These are phyloP conservation scores for Cercospora sp. DNA, from an alignment of 2,329 filamentous ascomycete genomes.

Conservation along the genomic window DNA sequence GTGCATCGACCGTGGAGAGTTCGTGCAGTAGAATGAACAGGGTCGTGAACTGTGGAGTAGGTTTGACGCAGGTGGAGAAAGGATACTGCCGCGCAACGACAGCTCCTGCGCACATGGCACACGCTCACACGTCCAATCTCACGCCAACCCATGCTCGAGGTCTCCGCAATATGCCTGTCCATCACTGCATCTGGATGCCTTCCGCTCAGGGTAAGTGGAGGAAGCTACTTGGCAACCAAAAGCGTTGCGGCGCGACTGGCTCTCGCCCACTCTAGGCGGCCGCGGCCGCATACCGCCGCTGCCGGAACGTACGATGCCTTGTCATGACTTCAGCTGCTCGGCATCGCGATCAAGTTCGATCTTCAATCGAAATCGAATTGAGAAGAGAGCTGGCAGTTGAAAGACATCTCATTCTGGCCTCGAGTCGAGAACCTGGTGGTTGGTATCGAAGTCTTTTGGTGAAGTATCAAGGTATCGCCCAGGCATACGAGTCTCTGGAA, in stretches of 20 bases:
- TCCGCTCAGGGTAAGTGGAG: not conserved
- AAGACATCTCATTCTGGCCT: not conserved
- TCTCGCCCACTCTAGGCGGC: not conserved
- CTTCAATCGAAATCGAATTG: not conserved
- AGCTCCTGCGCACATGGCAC: conserved; percentile 10
- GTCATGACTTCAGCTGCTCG: conserved; percentile 6
- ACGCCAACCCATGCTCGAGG: not conserved
- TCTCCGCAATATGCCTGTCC: conserved; percentile 8
- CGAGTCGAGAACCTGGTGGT: conserved; percentile 6
- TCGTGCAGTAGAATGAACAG: conserved; percentile 7
- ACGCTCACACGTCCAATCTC: conserved; percentile 11
- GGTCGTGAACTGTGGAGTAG: conserved; percentile 17
- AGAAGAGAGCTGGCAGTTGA: not conserved
- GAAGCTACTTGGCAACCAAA: not conserved
- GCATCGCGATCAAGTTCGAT: not conserved
- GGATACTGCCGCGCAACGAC: conserved; percentile 8
- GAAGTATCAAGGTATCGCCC: not conserved
- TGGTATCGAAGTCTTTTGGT: conserved; percentile 7
- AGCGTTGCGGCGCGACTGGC: conserved; percentile 16
- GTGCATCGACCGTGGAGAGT: not conserved
- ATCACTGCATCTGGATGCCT: not conserved
- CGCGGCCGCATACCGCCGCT: not conserved
- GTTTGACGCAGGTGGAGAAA: conserved; percentile 17
- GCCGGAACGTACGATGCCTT: not conserved
- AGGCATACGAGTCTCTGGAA: not conserved